phyloP scores from a whole-genome alignment of 768 basidiomycete species.

The Lentinula raphanica region DNA sequence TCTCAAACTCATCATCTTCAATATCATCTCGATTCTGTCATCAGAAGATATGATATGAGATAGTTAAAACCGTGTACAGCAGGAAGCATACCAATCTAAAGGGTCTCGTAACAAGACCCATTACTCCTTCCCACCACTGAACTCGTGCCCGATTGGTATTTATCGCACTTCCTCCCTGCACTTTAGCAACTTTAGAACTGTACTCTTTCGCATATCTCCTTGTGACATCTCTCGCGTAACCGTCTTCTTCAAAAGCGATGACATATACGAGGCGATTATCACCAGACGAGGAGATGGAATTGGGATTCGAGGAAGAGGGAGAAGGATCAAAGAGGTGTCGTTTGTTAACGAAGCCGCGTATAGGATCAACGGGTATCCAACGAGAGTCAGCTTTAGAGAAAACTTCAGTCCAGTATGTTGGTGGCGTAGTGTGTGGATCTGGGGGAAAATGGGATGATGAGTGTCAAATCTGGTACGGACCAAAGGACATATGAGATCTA shows the following conservation, averaged over 20 bases:
- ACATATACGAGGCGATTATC: constrained; percentile 94
- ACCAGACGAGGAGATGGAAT: constrained; percentile 7
- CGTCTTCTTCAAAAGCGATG: constrained; percentile 91
- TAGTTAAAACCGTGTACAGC: constrained; percentile 1
- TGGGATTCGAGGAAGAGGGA: constrained; percentile 10
- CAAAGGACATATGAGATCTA: not conserved
- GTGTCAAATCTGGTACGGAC: not conserved
- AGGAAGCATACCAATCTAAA: constrained; percentile 70
- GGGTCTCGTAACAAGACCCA: constrained; percentile 59
- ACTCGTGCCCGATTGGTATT: constrained; percentile 42
- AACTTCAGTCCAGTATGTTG: constrained; percentile 96
- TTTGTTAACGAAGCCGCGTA: constrained; percentile 75
- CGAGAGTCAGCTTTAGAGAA: constrained; percentile 87
- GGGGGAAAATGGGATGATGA: constrained; percentile 17
- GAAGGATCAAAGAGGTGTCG: constrained; percentile 74
- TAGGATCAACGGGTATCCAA: constrained; percentile 92
- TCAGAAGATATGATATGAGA: constrained; percentile 12
- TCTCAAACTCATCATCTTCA: constrained; percentile 85
- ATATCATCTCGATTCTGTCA: constrained; percentile 82
- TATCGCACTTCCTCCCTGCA: constrained; percentile 53
- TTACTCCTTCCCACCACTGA: constrained; percentile 82
- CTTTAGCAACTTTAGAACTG: constrained; percentile 72
- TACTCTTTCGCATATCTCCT: constrained; percentile 81
- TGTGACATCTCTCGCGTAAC: constrained; percentile 87
- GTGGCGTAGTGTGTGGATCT: constrained; percentile 63